Evolutionary conservation across 768 basidiomycete species (phyloP).

Genomic region (Podaxis carcinomalis): DNA sequence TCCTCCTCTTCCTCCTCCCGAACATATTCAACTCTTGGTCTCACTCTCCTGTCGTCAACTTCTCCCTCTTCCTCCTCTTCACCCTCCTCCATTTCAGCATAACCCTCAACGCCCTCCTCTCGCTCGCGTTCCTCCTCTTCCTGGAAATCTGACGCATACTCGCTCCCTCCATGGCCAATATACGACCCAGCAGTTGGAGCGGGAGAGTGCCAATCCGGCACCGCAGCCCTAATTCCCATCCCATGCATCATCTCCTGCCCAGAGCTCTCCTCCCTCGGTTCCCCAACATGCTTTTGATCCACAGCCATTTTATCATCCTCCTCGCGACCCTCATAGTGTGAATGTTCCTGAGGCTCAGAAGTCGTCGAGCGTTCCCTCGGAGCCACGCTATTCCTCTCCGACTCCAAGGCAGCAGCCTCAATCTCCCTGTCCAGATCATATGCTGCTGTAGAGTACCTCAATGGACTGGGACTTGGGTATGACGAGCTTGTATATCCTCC

Average conservation of each 20-base stretch:
- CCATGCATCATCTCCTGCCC: constrained; percentile 17
- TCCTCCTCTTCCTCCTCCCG: constrained; percentile 10
- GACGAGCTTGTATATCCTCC: constrained; percentile 1
- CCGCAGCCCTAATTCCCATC: constrained; percentile 27
- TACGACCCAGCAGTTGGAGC: constrained; percentile 49
- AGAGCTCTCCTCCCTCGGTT: constrained; percentile 3
- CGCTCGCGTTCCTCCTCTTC: constrained; percentile 55
- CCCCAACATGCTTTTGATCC: constrained; percentile 13
- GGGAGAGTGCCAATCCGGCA: constrained; percentile 31
- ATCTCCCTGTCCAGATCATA: constrained; percentile 11
- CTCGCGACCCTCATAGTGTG: background rate
- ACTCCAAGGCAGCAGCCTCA: constrained; percentile 7
- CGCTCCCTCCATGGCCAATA: constrained; percentile 21
- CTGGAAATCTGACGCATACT: constrained; percentile 25
- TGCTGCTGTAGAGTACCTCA: constrained; percentile 38
- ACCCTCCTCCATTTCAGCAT: constrained; percentile 26
- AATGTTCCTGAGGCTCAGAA: constrained; percentile 1
- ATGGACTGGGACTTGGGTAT: constrained; percentile 39
- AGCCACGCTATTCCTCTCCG: background rate
- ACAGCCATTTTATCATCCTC: background rate
- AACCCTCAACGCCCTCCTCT: constrained; percentile 37
- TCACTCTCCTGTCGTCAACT: background rate
- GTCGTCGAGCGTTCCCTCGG: background rate
- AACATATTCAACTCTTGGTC: constrained; percentile 1
- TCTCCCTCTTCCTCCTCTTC: constrained; percentile 23